These are phyloP conservation scores for Ustilaginoidea virens DNA, from an alignment of 2,329 filamentous ascomycete genomes.

Conservation along the genomic window DNA sequence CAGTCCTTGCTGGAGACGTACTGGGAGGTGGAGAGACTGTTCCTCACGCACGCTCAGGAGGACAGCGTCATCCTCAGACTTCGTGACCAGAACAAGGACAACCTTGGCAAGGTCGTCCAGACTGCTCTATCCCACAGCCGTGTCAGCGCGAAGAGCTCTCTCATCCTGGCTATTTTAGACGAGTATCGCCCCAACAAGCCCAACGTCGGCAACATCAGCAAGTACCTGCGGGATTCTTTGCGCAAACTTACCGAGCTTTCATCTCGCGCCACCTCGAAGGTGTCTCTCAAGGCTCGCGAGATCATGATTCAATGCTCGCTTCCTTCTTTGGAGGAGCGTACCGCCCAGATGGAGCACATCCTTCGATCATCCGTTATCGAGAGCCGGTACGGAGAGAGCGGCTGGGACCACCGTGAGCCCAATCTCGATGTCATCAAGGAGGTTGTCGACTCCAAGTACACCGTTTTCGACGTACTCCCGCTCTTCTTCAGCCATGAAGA, in stretches of 20 bases:
- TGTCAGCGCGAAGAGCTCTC: constrained; percentile 83
- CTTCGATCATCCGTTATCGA: constrained; percentile 89
- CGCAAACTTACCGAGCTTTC: constrained; percentile 81
- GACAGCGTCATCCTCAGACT: constrained; percentile 90
- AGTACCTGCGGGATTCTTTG: constrained; percentile 70
- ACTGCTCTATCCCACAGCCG: constrained; percentile 88
- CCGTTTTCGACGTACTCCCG: constrained; percentile 89
- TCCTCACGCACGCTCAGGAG: constrained; percentile 76
- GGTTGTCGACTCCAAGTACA: constrained; percentile 96
- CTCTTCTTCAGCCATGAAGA: constrained; percentile 93
- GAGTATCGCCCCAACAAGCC: constrained; percentile 93
- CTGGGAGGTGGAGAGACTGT: constrained; percentile 69
- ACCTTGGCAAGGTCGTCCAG: constrained; percentile 70
- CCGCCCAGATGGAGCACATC: constrained; percentile 96
- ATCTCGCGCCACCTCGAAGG: constrained; percentile 70
- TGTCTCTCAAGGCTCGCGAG: constrained; percentile 91
- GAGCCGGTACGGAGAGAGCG: constrained; percentile 92
- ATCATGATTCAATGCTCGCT: constrained; percentile 94
- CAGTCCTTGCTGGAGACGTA: constrained; percentile 67
- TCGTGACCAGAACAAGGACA: constrained; percentile 92
- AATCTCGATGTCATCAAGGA: constrained; percentile 87
- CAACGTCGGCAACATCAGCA: constrained; percentile 72
- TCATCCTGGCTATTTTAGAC: constrained; percentile 80
- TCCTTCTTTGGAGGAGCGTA: constrained; percentile 88
- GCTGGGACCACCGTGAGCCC: constrained; percentile 91